Conservation (phyloP, 768 basidiomycete genomes). For the Astraeus odoratus region DNA sequence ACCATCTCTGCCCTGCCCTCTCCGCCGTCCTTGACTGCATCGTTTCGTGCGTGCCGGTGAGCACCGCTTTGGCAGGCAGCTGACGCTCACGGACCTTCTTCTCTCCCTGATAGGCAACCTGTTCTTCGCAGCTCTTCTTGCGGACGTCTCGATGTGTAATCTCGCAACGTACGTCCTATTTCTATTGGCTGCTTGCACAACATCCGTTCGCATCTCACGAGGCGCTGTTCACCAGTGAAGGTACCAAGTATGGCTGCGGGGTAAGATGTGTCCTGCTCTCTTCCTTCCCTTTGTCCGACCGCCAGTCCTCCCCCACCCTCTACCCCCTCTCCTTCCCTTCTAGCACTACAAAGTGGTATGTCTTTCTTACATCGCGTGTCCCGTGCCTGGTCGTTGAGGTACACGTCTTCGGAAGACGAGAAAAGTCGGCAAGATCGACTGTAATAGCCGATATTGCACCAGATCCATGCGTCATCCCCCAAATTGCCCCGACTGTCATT, state of each 20-base stretch:
- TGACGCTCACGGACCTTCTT: conserved; percentile 1
- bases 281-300: too few species aligned
- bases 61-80: too few species aligned
- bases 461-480: conserved; percentile 34
- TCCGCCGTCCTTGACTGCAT: conserved; percentile 1
- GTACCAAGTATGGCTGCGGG: conserved; percentile 70
- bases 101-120: conserved; percentile 3
- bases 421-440: conserved; percentile 29
- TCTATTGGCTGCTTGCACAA: conserved; percentile 6
- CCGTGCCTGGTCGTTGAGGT: conserved; percentile 20
- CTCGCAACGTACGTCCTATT: conserved; percentile 41
- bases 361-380: conserved; percentile 32
- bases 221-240: conserved; percentile 46
- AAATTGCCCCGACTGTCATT: conserved; percentile 36
- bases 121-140: conserved; percentile 7
- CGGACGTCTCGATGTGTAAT: conserved; percentile 41
- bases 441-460: conserved; percentile 30
- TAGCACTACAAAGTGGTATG: conserved; percentile 68
- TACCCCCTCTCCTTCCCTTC: too few species aligned
- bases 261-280: too few species aligned
- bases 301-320: background rate
- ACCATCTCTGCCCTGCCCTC: conserved; percentile 5
- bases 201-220: background rate
- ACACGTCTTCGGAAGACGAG: conserved; percentile 24
- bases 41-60: background rate